These are phyloP conservation scores for Leccinum sublutescens DNA, from an alignment of 768 basidiomycete genomes.

Conservation along the genomic window DNA sequence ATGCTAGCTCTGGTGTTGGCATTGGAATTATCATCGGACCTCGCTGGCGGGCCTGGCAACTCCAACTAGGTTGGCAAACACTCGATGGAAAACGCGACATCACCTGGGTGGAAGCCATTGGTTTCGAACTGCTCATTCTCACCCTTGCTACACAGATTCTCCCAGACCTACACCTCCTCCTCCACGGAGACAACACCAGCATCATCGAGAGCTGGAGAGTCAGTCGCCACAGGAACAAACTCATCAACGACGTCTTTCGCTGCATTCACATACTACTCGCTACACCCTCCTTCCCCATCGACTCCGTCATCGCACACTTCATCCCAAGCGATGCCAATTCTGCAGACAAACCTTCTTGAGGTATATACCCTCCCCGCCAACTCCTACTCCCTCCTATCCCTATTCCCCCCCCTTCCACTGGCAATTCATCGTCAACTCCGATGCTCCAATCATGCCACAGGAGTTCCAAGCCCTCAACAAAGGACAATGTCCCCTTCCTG, in stretches of 20 bases:
- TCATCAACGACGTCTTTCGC: not conserved
- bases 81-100: slow-evolving; percentile 9
- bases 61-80: slow-evolving; percentile 13
- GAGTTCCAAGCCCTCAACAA: no score
- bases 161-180: not conserved
- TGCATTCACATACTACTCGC: not conserved
- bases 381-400: no score
- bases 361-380: not conserved
- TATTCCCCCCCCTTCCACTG: no score
- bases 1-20: not conserved
- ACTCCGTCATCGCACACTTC: no score
- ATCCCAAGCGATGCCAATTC: no score
- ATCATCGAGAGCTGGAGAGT: not conserved
- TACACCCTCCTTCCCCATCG: not conserved
- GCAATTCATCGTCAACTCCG: no score
- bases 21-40: not conserved
- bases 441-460: no score
- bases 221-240: not conserved
- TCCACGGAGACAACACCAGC: not conserved
- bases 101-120: slow-evolving; percentile 20
- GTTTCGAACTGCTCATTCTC: not conserved
- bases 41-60: not conserved
- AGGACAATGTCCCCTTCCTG: no score
- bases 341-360: not conserved
- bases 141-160: not conserved